phyloP scores from a whole-genome alignment of 352 stramenopile species.

The Globisporangium mamillatum region DNA sequence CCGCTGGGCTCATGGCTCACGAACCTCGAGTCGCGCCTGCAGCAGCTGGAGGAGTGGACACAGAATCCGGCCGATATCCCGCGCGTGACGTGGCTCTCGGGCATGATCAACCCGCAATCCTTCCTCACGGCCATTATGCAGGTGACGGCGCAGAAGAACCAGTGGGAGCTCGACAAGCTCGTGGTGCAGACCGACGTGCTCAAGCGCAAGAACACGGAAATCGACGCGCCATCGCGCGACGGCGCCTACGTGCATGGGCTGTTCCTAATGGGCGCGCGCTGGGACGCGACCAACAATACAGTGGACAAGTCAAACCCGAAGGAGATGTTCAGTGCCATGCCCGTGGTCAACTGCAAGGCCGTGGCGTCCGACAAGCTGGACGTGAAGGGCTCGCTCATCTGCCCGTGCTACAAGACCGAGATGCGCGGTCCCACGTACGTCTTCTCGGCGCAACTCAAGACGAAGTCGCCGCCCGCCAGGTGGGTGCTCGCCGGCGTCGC shows the following conservation, averaged over 20 bases:
- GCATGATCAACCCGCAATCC: slow-evolving; percentile 95
- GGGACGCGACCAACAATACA: slow-evolving; percentile 89
- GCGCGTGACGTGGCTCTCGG: slow-evolving; percentile 94
- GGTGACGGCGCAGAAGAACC: slow-evolving; percentile 96
- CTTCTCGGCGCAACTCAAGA: slow-evolving; percentile 98
- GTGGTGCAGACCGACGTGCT: slow-evolving; percentile 97
- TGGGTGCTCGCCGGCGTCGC: slow-evolving; percentile 96
- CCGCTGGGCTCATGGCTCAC: slow-evolving; percentile 91
- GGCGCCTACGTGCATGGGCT: slow-evolving; percentile 95
- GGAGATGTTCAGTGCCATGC: slow-evolving; percentile 98
- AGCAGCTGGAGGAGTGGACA: slow-evolving; percentile 96
- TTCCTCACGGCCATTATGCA: slow-evolving; percentile 98
- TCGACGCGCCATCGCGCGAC: slow-evolving; percentile 86
- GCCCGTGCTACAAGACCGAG: slow-evolving; percentile 97
- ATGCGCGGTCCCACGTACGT: slow-evolving; percentile 95
- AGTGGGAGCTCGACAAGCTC: slow-evolving; percentile 96
- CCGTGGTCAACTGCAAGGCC: slow-evolving; percentile 97
- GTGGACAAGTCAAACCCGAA: slow-evolving; percentile 96
- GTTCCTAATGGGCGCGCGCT: slow-evolving; percentile 95
- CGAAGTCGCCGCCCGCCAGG: slow-evolving; percentile 90
- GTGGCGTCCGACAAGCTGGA: slow-evolving; percentile 95
- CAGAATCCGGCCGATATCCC: slow-evolving; percentile 96
- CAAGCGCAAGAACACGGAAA: slow-evolving; percentile 91
- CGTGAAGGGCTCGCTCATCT: slow-evolving; percentile 93
- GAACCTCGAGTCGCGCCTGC: slow-evolving; percentile 90